These are phyloP conservation scores for Talaromyces funiculosus DNA, from an alignment of 2,329 filamentous ascomycete species.

Conservation along the genomic window DNA sequence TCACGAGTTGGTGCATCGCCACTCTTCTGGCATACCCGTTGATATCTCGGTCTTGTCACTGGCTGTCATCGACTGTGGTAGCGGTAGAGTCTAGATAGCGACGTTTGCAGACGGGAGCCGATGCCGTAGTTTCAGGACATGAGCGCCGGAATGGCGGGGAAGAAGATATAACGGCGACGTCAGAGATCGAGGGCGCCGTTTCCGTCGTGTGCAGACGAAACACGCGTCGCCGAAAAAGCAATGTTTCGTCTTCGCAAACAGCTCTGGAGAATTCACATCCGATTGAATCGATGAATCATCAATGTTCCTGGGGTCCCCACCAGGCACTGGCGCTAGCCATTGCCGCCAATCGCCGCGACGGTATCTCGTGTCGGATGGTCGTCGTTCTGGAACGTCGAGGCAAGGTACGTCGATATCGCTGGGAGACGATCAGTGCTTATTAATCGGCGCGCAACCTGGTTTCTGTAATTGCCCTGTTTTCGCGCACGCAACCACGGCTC, in stretches of 20 bases:
- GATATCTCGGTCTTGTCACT: too few relatives aligned
- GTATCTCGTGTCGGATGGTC: background rate
- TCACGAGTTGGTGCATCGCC: too few relatives aligned
- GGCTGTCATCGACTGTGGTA: too few relatives aligned
- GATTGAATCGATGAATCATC: conserved; percentile 9
- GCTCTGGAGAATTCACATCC: background rate
- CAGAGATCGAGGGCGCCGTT: background rate
- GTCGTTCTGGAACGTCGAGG: background rate
- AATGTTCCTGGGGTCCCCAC: background rate
- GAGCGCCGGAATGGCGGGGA: background rate
- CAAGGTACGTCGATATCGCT: background rate
- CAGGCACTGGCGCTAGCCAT: background rate
- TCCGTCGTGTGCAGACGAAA: background rate
- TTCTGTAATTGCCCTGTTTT: background rate
- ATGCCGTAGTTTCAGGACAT: conserved; percentile 1
- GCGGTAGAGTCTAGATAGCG: background rate
- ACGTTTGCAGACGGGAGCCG: background rate
- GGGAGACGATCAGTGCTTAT: too few relatives aligned
- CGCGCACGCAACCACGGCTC: background rate
- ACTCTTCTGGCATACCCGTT: too few relatives aligned
- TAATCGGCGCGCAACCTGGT: too few relatives aligned
- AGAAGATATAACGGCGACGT: background rate
- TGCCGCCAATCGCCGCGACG: background rate
- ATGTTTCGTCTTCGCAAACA: background rate
- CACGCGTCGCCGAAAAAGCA: background rate